A percentile compares a stretch with the other conserved stretches of the same genome.
Conservation (phyloP, 768 basidiomycete genomes). For the Boletus bicolor region DNA sequence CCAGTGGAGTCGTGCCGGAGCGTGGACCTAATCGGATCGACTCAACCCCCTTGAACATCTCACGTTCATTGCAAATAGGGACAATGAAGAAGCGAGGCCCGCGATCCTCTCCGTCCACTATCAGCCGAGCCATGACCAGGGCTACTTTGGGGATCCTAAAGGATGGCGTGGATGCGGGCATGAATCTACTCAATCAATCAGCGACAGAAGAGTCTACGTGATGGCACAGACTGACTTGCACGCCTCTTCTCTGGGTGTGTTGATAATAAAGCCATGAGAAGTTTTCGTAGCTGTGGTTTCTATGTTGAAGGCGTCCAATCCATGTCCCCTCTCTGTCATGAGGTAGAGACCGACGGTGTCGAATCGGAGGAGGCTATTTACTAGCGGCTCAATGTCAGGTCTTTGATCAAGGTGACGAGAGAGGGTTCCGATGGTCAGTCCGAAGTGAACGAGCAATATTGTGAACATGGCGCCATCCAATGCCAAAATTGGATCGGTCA, state of each 20-base stretch:
- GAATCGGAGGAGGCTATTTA: constrained; percentile 48
- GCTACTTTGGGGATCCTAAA: constrained; percentile 56
- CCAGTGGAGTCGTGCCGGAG: constrained; percentile 51
- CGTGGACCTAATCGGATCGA: constrained; percentile 50
- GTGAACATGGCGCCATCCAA: constrained; percentile 53
- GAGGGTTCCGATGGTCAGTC: constrained; percentile 52
- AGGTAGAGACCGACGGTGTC: constrained; percentile 54
- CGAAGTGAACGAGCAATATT: constrained; percentile 50
- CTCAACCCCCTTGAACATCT: constrained; percentile 52
- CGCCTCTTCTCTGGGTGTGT: constrained; percentile 56
- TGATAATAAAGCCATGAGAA: constrained; percentile 47
- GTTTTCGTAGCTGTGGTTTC: constrained; percentile 58
- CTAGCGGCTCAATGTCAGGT: constrained; percentile 47
- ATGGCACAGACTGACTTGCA: constrained; percentile 43
- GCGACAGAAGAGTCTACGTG: background rate
- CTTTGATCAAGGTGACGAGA: constrained; percentile 46
- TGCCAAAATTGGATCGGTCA: constrained; percentile 52
- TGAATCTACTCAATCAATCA: constrained; percentile 41
- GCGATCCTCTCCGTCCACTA: constrained; percentile 48
- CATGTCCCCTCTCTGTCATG: constrained; percentile 55
- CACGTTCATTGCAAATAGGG: constrained; percentile 48
- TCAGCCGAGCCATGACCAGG: constrained; percentile 53
- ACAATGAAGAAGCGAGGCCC: constrained; percentile 55
- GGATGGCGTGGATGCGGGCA: constrained; percentile 54
- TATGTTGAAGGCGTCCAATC: constrained; percentile 57